Conservation (phyloP, 805 yeast species). For the Cyberlindnera samutprakarnensis region DNA sequence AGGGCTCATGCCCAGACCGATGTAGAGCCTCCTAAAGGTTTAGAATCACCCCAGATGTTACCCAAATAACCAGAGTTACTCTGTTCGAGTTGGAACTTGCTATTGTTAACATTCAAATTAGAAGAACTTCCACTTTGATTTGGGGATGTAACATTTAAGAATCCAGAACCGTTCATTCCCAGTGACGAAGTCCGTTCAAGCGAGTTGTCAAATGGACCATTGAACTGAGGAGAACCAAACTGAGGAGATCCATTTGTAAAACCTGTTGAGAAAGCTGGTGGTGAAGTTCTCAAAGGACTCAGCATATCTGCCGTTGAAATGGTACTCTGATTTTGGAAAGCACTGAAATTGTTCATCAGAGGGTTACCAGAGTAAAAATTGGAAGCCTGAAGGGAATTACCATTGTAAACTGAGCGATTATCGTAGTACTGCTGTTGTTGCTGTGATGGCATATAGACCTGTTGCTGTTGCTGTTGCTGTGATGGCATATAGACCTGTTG, state of each 20-base stretch:
- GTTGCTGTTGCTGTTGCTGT: conserved; percentile 6
- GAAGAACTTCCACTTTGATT: not conserved
- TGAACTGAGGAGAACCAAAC: too few relatives aligned
- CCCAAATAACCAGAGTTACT: conserved; percentile 14
- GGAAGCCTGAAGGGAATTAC: too few relatives aligned
- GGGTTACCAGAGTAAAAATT: too few relatives aligned
- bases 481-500: too few relatives aligned
- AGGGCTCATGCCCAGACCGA: conserved; percentile 24
- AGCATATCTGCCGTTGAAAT: not conserved
- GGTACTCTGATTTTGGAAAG: not conserved
- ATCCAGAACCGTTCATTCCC: not conserved
- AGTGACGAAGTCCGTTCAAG: too few relatives aligned
- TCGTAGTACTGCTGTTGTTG: conserved; percentile 1
- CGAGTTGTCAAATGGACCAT: too few relatives aligned
- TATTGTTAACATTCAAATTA: too few relatives aligned
- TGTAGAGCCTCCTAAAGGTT: conserved; percentile 15
- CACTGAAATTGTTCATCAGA: not conserved
- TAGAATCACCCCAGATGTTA: conserved; percentile 22
- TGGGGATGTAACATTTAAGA: not conserved
- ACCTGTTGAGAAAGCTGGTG: too few relatives aligned
- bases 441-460: conserved; percentile 5
- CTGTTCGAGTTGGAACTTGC: conserved; percentile 5
- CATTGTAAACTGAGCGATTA: not conserved
- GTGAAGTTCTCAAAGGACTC: not conserved
- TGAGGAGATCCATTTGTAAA: too few relatives aligned